Percentiles rank a stretch among this genome's conserved stretches.
Evolutionary conservation across 2,329 filamentous ascomycete genomes (phyloP).

Genomic region (Diaporthe destruens): DNA sequence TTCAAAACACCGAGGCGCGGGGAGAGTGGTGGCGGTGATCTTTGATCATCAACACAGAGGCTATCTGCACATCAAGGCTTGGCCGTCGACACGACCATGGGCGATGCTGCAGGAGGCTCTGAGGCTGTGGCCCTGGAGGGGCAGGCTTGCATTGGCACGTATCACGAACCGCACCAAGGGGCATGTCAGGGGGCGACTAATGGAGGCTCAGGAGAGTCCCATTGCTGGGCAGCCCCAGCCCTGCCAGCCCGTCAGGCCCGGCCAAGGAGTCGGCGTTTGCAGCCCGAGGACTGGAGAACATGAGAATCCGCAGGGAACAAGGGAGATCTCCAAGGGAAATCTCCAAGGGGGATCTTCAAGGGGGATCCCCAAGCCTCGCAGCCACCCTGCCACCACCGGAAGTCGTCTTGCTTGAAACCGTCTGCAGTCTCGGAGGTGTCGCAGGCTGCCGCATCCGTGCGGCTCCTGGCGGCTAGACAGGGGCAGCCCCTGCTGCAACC

Average conservation of each 20-base stretch:
- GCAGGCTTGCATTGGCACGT: slow-evolving; percentile 28
- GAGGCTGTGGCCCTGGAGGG: not conserved
- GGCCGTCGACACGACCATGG: slow-evolving; percentile 13
- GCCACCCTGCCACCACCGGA: slow-evolving; percentile 11
- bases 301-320: too few species aligned
- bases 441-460: slow-evolving; percentile 39
- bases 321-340: too few species aligned
- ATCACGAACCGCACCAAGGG: slow-evolving; percentile 23
- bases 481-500: slow-evolving; percentile 45
- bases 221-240: slow-evolving; percentile 8
- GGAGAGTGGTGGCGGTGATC: slow-evolving; percentile 21
- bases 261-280: slow-evolving; percentile 9
- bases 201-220: slow-evolving; percentile 8
- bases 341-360: too few species aligned
- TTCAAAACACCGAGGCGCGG: slow-evolving; percentile 25
- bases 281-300: not conserved
- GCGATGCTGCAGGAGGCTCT: slow-evolving; percentile 19
- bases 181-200: slow-evolving; percentile 1
- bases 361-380: not conserved
- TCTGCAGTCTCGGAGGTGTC: slow-evolving; percentile 41
- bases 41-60: slow-evolving; percentile 14
- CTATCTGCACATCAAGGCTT: slow-evolving; percentile 32
- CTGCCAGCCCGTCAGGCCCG: not conserved
- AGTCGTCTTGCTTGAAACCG: slow-evolving; percentile 39
- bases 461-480: slow-evolving; percentile 29